phyloP scores from a whole-genome alignment of 1,284 basidiomycete genomes.

The Moesziomyces sp. region DNA sequence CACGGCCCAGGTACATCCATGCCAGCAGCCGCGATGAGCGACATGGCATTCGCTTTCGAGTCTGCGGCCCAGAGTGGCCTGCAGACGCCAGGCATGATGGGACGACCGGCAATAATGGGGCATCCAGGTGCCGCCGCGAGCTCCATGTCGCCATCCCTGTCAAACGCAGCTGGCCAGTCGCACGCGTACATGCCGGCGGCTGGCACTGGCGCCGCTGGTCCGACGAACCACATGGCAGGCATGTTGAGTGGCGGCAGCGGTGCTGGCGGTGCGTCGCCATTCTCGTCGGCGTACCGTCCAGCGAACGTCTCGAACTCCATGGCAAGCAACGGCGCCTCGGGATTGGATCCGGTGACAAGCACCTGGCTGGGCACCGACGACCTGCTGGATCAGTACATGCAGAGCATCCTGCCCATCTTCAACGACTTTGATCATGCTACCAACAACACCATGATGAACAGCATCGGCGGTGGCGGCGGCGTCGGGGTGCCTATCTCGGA shows the following conservation, averaged over 20 bases:
- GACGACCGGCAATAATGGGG: slow-evolving; percentile 18
- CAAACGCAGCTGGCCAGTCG: slow-evolving; percentile 5
- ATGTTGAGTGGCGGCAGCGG: slow-evolving; percentile 12
- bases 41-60: slow-evolving; percentile 48
- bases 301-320: slow-evolving; percentile 1
- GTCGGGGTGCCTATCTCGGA: slow-evolving; percentile 45
- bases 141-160: slow-evolving; percentile 9
- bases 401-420: slow-evolving; percentile 48
- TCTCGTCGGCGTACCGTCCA: slow-evolving; percentile 24
- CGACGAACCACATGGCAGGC: slow-evolving; percentile 3
- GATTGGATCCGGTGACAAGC: slow-evolving; percentile 28
- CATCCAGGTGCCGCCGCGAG: slow-evolving; percentile 1
- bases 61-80: slow-evolving; percentile 28
- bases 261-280: slow-evolving; percentile 10
- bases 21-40: slow-evolving; percentile 21
- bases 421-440: slow-evolving; percentile 48
- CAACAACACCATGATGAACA: slow-evolving; percentile 34
- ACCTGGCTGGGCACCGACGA: slow-evolving; percentile 48
- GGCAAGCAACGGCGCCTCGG: slow-evolving; percentile 8
- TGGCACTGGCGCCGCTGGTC: not conserved
- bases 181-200: slow-evolving; percentile 9
- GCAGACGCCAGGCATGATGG: slow-evolving; percentile 23
- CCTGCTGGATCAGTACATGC: slow-evolving; percentile 46
- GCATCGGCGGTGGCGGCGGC: slow-evolving; percentile 34
- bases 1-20: too few species aligned